Percentiles rank a stretch among this genome's conserved stretches.
Conservation (phyloP, 345 rosid genomes). For the Salix arbutifolia region DNA sequence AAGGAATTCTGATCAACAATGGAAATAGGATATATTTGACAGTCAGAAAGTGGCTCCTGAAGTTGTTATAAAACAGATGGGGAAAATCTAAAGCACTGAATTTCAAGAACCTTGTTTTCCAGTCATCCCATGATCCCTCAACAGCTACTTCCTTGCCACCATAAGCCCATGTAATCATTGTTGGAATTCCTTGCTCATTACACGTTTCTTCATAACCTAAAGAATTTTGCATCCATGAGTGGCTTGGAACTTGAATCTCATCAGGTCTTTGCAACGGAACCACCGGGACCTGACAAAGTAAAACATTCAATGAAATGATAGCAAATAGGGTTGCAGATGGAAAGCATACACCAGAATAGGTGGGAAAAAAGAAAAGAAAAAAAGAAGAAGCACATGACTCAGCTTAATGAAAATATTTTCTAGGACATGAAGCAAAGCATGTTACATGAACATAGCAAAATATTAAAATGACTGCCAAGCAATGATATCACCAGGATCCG, state of each 20-base stretch:
- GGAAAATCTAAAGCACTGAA: background rate
- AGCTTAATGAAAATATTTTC: background rate
- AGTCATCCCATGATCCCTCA: constrained; percentile 97
- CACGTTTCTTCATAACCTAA: constrained; percentile 52
- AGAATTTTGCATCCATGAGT: constrained; percentile 52
- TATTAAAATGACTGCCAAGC: background rate
- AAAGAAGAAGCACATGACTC: background rate
- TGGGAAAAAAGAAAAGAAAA: background rate
- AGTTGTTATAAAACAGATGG: background rate
- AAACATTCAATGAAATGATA: background rate
- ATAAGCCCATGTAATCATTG: constrained; percentile 87
- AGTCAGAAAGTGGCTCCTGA: background rate
- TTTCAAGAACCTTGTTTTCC: constrained; percentile 60
- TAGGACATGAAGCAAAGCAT: background rate
- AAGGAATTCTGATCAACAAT: constrained; percentile 60
- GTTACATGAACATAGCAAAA: background rate
- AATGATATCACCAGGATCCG: background rate
- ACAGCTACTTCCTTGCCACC: constrained; percentile 84
- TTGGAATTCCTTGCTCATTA: constrained; percentile 75
- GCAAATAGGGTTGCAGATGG: background rate
- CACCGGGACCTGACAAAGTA: constrained; percentile 59
- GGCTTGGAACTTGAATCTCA: constrained; percentile 69
- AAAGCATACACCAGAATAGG: background rate
- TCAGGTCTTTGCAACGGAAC: constrained; percentile 86
- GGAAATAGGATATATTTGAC: constrained; percentile 8